A percentile compares a stretch with the other conserved stretches of the same genome.
Conservation (phyloP, 2,329 filamentous ascomycete genomes). For the Myriosclerotinia duriaeana region DNA sequence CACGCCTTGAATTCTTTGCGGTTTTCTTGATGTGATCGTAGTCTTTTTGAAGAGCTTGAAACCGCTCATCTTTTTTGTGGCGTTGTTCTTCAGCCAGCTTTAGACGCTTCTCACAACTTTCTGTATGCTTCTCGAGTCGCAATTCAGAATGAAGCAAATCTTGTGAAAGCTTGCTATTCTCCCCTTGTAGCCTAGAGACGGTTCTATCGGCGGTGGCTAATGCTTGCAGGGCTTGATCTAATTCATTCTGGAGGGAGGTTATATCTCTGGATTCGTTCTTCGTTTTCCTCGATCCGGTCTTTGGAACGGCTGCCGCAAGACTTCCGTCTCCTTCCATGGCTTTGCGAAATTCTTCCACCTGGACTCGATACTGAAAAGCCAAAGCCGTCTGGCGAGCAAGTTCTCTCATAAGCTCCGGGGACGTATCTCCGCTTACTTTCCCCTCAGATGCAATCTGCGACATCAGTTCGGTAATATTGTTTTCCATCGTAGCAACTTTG, state of each 20-base stretch:
- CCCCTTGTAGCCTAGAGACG: constrained; percentile 35
- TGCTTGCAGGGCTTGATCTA: constrained; percentile 52
- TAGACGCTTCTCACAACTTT: constrained; percentile 44
- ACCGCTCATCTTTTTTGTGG: constrained; percentile 49
- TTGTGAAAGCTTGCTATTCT: constrained; percentile 38
- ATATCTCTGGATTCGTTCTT: constrained; percentile 55
- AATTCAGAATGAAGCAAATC: constrained; percentile 37
- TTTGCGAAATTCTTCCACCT: constrained; percentile 59
- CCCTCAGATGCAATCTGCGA: constrained; percentile 49
- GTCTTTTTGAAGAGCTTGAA: constrained; percentile 51
- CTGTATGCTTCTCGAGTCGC: constrained; percentile 35
- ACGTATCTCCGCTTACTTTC: constrained; percentile 46
- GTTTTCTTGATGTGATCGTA: constrained; percentile 56
- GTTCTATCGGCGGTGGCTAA: constrained; percentile 48
- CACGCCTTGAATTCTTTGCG: constrained; percentile 53
- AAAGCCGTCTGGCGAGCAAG: constrained; percentile 58
- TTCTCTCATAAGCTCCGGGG: constrained; percentile 52
- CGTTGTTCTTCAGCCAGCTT: constrained; percentile 47
- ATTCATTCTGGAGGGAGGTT: constrained; percentile 52
- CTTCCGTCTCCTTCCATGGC: constrained; percentile 45
- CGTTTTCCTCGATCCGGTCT: constrained; percentile 53
- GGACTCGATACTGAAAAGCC: constrained; percentile 57
- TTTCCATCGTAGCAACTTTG: constrained; percentile 64
- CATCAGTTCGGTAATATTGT: constrained; percentile 59
- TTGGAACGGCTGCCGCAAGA: constrained; percentile 46